These are phyloP conservation scores for Tirmania nivea DNA, from an alignment of 495 filamentous ascomycete species.

Conservation along the genomic window DNA sequence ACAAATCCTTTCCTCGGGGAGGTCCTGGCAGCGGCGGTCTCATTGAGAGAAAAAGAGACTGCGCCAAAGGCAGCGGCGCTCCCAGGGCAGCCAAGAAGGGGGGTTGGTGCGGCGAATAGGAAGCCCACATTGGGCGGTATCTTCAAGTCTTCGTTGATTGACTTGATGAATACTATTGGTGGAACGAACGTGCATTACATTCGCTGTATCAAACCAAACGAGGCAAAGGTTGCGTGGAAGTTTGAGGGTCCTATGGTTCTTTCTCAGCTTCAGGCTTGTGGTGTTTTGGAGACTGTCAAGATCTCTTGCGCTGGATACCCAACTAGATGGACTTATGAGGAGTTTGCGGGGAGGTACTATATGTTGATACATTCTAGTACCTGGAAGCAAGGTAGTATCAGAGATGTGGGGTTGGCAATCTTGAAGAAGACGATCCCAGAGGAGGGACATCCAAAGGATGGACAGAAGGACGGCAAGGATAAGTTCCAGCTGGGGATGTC, in stretches of 20 bases:
- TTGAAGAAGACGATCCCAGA: slow-evolving; percentile 68
- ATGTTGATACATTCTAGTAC: slow-evolving; percentile 82
- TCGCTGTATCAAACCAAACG: slow-evolving; percentile 97
- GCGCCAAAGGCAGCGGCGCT: slow-evolving; percentile 43
- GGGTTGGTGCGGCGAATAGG: slow-evolving; percentile 75
- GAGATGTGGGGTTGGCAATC: slow-evolving; percentile 81
- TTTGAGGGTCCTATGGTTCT: slow-evolving; percentile 99
- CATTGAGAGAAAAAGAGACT: slow-evolving; percentile 74
- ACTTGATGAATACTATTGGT: slow-evolving; percentile 94
- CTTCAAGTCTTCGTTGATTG: slow-evolving; percentile 94
- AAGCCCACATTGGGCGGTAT: slow-evolving; percentile 96
- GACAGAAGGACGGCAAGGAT: slow-evolving; percentile 58
- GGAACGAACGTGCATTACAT: slow-evolving; percentile 98
- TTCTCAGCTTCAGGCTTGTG: slow-evolving; percentile 88
- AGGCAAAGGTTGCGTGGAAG: slow-evolving; percentile 90
- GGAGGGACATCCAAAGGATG: slow-evolving; percentile 24
- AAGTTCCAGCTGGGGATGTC: slow-evolving; percentile 93
- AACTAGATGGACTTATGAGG: slow-evolving; percentile 96
- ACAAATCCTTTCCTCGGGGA: slow-evolving; percentile 68
- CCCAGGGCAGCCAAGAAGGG: slow-evolving; percentile 51
- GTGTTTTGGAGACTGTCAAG: slow-evolving; percentile 94
- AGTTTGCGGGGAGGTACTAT: slow-evolving; percentile 94
- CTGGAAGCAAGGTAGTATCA: slow-evolving; percentile 74
- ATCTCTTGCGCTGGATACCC: slow-evolving; percentile 97
- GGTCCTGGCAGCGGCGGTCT: slow-evolving; percentile 65